Percentiles rank a stretch among this genome's conserved stretches.
phyloP scores from a whole-genome alignment of 179 eudicot genomes.

The Amaranthus tricolor region DNA sequence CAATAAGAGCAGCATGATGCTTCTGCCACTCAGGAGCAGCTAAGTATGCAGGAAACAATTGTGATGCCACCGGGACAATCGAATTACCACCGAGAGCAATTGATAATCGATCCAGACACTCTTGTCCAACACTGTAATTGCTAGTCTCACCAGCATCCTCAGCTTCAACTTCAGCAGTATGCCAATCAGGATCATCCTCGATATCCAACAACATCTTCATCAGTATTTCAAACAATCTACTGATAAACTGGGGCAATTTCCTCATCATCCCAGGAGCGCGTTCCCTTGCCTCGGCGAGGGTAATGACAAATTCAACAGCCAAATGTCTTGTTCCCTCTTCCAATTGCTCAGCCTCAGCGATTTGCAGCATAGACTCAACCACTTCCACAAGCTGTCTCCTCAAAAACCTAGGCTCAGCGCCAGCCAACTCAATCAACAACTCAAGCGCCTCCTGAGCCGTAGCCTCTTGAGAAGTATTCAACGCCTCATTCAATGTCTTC shows the following conservation, averaged over 20 bases:
- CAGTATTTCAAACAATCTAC: conserved; percentile 65
- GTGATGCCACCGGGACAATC: conserved; percentile 90
- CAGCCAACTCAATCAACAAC: conserved; percentile 82
- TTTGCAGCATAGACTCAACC: conserved; percentile 89
- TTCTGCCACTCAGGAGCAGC: conserved; percentile 97
- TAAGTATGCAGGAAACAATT: conserved; percentile 67
- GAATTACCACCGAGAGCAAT: conserved; percentile 91
- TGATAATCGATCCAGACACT: conserved; percentile 81
- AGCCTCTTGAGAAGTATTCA: conserved; percentile 77
- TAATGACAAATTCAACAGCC: conserved; percentile 83
- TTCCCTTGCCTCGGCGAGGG: conserved; percentile 90
- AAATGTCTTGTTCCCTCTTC: conserved; percentile 89
- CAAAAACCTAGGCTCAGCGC: conserved; percentile 85
- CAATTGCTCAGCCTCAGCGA: conserved; percentile 75
- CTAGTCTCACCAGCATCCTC: conserved; percentile 96
- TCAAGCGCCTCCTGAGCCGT: conserved; percentile 95
- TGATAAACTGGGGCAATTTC: conserved; percentile 87
- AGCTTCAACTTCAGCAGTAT: conserved; percentile 63
- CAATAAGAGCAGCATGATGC: conserved; percentile 88
- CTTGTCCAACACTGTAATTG: conserved; percentile 88
- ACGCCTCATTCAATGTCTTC: conserved; percentile 77
- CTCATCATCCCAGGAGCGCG: conserved; percentile 99
- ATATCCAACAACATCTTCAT: conserved; percentile 88
- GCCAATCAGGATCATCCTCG: conserved; percentile 91
- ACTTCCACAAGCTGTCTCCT: conserved; percentile 85